Evolutionary conservation across 2,329 filamentous ascomycete species (phyloP), one percentile per base, ranked within the genome.

Genomic region (Xylariaceae sp.): DNA sequence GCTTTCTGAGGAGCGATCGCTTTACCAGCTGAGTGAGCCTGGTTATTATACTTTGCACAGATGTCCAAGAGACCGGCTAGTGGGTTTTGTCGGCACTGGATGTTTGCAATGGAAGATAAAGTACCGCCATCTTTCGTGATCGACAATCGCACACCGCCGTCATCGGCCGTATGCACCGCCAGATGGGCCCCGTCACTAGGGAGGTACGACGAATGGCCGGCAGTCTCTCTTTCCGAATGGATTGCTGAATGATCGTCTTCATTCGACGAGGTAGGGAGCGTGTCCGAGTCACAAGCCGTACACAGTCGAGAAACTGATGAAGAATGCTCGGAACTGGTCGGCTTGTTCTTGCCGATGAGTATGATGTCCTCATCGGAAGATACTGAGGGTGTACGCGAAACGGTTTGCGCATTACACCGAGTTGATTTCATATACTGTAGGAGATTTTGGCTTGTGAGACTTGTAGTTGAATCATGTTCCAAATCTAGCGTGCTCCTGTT

Each of bases 381-480:
- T 15, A 42, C 37, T 13, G 61, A 62, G 34, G 51, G 30, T 15
- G 55, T 50, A 23, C 23, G 30, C 4, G 51, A 18, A 50, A 0
- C 35, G 51, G 18, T 18, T 11, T 11, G 53, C 13, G 17, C 53
- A 47, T n/a, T 10, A 48, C 51, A 45, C 7, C 44, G 49, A 44
- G 53, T 50, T 15, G 45, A 52, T 45, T 55, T 60, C 7, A 39
- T 39, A n/a, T 60, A 35, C 13, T 56, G 57, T 11, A 39, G 52
- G 17, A 64, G 62, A 17, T 58, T 64, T 35, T 49, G 58, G 10
- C 59, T 63, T 9, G 62, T 62, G 15, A 64, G 60, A 11, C 47
- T 57, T 34, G 42, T n/a, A 23, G 57, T 18, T 48, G 18, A n/a
- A 23, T 56, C 39, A 3, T 44, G 4, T 51, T 53, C 39, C n/a